Conservation (phyloP, 164 flowering plant genomes). For the Nymphaea thermarum region DNA sequence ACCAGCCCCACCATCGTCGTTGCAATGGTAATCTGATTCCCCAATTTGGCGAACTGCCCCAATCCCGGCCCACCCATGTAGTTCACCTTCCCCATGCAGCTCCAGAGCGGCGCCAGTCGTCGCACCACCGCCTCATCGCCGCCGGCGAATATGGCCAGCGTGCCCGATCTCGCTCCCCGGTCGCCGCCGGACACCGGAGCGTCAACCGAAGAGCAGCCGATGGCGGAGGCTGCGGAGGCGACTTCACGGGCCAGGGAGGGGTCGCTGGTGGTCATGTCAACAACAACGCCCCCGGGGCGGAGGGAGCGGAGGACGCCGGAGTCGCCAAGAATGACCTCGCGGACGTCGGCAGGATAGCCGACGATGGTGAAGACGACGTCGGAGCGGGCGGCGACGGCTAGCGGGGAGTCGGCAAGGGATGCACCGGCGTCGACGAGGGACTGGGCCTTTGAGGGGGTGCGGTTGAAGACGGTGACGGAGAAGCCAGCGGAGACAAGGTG, state of each 20-base stretch:
- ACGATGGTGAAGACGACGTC: constrained; percentile 96
- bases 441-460: constrained; percentile 82
- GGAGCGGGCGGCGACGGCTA: constrained; percentile 57
- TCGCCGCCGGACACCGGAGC: constrained; percentile 98
- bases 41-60: constrained; percentile 81
- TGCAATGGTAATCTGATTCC: constrained; percentile 74
- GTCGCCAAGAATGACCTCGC: constrained; percentile 58
- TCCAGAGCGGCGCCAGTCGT: constrained; percentile 40
- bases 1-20: constrained; percentile 88
- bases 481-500: constrained; percentile 84
- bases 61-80: constrained; percentile 86
- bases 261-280: constrained; percentile 95
- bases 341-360: constrained; percentile 93
- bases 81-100: constrained; percentile 59
- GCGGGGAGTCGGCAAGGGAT: constrained; percentile 48
- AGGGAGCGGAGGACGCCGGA: constrained; percentile 61
- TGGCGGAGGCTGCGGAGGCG: constrained; percentile 35
- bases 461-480: constrained; percentile 80
- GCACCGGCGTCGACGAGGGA: constrained; percentile 72
- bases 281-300: constrained; percentile 46
- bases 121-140: constrained; percentile 42
- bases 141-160: constrained; percentile 83
- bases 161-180: constrained; percentile 59
- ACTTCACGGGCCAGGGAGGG: constrained; percentile 77
- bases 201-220: constrained; percentile 50